Base-by-base conservation (phyloP, 2,329 filamentous ascomycete genomes). In the Raffaelea ambrosiae region DNA sequence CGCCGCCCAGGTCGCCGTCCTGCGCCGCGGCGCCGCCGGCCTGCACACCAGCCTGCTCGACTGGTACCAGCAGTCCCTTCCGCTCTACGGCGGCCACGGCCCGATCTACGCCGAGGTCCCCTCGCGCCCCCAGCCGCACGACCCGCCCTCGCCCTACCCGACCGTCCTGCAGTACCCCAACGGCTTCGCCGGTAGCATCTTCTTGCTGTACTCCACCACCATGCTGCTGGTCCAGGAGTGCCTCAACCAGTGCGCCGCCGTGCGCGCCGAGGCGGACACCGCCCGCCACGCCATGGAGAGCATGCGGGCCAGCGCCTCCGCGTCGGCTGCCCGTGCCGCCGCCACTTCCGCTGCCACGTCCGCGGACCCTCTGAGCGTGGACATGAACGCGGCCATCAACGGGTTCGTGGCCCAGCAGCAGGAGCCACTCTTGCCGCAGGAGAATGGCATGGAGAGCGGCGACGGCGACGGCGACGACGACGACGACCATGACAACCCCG, bases 181-280 rank as follows among this genome's bases (percentile, higher is more conserved):
- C 23, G 51, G 55, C 3, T 67, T 65, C 62, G 56, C 60, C 11
- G 66, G 65, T 2, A 55, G 63, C 26, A 52, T 69, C 45, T 58
- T 61, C 40, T 55, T 68, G 51, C 59, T 57, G 19, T 67, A 64
- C 50, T 66, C 66, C 63, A 63, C 66, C 7, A 64, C 61, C 35
- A 56, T 66, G 55, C 55, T 69, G n/a, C 63, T 70, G 44, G 53
- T 70, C 31, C 62, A 70, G 46, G 65, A 66, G 50, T 58, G 57
- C 7, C 42, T 70, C 43, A 58, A 60, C 19, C 58, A 62, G 46
- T 68, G 65, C 48, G 54, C 55, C n/a, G 47, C 58, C 23, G 45
- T 45, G 40, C 42, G 31, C 3, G 40, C 22, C 14, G 48, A 43
- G 16, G 26, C 20, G 3, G 31, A 29, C 31, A 14, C 36, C 7